Base-by-base conservation (phyloP, 192 early-diverging fungal genomes). In the Haplosporangium gracile region DNA sequence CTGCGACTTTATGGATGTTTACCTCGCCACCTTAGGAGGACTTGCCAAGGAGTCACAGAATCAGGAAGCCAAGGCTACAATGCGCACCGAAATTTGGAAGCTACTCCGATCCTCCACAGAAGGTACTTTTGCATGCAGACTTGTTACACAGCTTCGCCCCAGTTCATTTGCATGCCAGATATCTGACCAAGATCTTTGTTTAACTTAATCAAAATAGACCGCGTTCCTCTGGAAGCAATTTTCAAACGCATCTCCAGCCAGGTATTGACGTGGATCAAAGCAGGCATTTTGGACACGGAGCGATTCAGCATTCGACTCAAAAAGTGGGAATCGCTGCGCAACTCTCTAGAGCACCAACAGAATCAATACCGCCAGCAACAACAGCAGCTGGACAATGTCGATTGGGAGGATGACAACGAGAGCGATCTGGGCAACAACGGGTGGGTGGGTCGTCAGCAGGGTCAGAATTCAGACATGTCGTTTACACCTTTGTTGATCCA, bases 1-100 rank as follows among this genome's bases (percentile, higher is more conserved):
- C 79, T 74, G 72, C 38, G 79, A 80, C 40, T 80, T 49, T 39
- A 74, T 80, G 34, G 79, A 80, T 53, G 79, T 80, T 5, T 80
- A 74, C n/a, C 24, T 80, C 70, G 72, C 79, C 5, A 51, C 79
- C 0, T 16, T 80, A 8, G 79, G 79, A 24, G 79, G 79, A 16
- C 15, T 80, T 29, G 72, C 72, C 7, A 80, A 74, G 65, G 79
- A 80, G 13, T 72, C 43, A 6, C 55, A 69, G 26, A 80, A 80
- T 57, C 36, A 68, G 29, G 32, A 80, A 42, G 55, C 72, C 16
- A 80, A 74, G 63, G 29, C 45, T 11, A 11, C 29, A 5, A 34
- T 80, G 57, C 79, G 79, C 1, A 26, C 51, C 2, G 45, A 80
- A 9, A 69, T 80, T 10, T 80, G 79, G 79, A 57, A 68, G n/a